Evolutionary conservation across 2,329 filamentous ascomycete species (phyloP).

Genomic region (Cladosporium sp.): DNA sequence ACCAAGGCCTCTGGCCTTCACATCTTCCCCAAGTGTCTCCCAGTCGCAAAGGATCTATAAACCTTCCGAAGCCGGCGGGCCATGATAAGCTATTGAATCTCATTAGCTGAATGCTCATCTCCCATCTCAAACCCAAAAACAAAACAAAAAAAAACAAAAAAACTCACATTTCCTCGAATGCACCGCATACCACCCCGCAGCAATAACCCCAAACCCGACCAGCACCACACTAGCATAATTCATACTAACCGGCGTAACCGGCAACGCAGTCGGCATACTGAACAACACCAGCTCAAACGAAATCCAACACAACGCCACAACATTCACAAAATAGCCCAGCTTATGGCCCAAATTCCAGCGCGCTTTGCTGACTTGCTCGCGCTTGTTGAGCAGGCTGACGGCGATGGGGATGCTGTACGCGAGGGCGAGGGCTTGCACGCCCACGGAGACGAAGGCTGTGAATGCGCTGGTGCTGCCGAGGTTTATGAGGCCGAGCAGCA

Average conservation of each 20-base stretch:
- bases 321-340: slow-evolving; percentile 20
- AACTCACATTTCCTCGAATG: slow-evolving; percentile 16
- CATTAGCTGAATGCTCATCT: too few relatives aligned
- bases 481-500: slow-evolving; percentile 48
- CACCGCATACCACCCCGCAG: slow-evolving; percentile 17
- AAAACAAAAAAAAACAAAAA: neutral
- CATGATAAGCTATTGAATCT: slow-evolving; percentile 12
- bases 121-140: neutral
- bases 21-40: too few relatives aligned
- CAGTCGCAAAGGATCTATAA: neutral
- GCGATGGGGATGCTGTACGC: slow-evolving; percentile 54
- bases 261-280: slow-evolving; percentile 49
- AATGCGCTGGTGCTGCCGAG: slow-evolving; percentile 46
- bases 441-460: slow-evolving; percentile 49
- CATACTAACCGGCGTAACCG: slow-evolving; percentile 49
- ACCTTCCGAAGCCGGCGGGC: slow-evolving; percentile 17
- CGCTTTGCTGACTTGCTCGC: slow-evolving; percentile 19
- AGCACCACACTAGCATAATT: slow-evolving; percentile 57
- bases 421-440: slow-evolving; percentile 52
- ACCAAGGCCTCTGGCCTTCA: too few relatives aligned
- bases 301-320: slow-evolving; percentile 26
- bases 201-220: slow-evolving; percentile 44
- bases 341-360: slow-evolving; percentile 18
- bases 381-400: slow-evolving; percentile 45
- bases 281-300: slow-evolving; percentile 39